These are phyloP conservation scores for Fragaria iinumae DNA, from an alignment of 306 rosid genomes.

Conservation along the genomic window DNA sequence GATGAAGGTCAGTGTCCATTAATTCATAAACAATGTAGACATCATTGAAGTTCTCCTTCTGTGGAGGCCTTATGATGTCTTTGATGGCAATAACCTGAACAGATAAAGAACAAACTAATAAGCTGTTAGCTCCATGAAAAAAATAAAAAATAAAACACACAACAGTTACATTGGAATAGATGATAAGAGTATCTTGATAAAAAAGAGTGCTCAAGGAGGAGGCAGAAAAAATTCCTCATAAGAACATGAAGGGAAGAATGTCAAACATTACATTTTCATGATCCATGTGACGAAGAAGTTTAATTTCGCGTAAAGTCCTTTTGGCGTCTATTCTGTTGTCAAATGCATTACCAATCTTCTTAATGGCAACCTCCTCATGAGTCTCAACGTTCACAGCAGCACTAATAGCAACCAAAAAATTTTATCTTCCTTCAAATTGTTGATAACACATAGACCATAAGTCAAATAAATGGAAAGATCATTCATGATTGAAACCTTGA, in stretches of 20 bases:
- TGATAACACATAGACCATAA: conserved; percentile 25
- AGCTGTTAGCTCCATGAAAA: conserved; percentile 18
- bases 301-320: conserved; percentile 90
- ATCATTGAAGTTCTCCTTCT: conserved; percentile 84
- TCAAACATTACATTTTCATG: conserved; percentile 78
- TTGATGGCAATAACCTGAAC: conserved; percentile 71
- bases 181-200: not conserved
- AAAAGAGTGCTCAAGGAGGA: not conserved
- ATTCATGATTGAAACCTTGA: not conserved
- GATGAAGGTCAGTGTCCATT: conserved; percentile 94
- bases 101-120: conserved; percentile 18
- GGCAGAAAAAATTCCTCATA: conserved; percentile 2
- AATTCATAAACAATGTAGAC: conserved; percentile 82
- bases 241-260: conserved; percentile 16
- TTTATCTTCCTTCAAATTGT: conserved; percentile 29
- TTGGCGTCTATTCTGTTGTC: conserved; percentile 95
- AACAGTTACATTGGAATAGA: not conserved
- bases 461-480: conserved; percentile 22
- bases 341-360: conserved; percentile 98
- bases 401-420: conserved; percentile 49
- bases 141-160: not conserved
- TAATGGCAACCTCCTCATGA: conserved; percentile 87
- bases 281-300: conserved; percentile 90
- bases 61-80: conserved; percentile 91
- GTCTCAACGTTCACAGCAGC: conserved; percentile 88